These are phyloP conservation scores for Cyberlindnera mississippiensis DNA, from an alignment of 805 yeast species.

Conservation along the genomic window DNA sequence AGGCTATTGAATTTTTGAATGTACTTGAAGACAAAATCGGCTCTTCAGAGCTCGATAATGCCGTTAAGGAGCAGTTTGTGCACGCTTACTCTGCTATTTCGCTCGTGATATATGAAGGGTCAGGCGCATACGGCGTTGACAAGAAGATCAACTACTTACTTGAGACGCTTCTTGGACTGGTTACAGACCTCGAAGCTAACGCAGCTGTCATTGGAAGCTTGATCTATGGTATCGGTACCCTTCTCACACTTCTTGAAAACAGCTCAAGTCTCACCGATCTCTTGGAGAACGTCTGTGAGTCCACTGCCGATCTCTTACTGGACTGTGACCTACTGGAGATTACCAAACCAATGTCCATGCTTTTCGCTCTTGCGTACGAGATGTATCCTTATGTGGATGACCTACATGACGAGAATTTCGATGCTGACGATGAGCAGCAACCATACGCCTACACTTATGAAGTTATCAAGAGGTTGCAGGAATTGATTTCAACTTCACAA, in stretches of 20 bases:
- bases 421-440: slow-evolving; percentile 40
- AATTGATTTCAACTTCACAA: slow-evolving; percentile 47
- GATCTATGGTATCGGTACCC: slow-evolving; percentile 24
- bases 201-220: slow-evolving; percentile 17
- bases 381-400: slow-evolving; percentile 35
- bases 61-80: slow-evolving; percentile 19
- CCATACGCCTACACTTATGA: slow-evolving; percentile 55
- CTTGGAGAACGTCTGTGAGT: slow-evolving; percentile 21
- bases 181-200: slow-evolving; percentile 11
- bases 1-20: slow-evolving; percentile 15
- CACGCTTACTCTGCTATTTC: slow-evolving; percentile 24
- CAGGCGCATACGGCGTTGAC: slow-evolving; percentile 29
- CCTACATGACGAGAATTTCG: slow-evolving; percentile 37
- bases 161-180: slow-evolving; percentile 15
- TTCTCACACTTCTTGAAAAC: slow-evolving; percentile 20
- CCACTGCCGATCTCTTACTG: slow-evolving; percentile 18
- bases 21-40: slow-evolving; percentile 20
- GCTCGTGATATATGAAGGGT: slow-evolving; percentile 23
- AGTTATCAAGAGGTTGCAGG: slow-evolving; percentile 36
- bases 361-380: slow-evolving; percentile 26
- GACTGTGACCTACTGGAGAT: slow-evolving; percentile 20
- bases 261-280: slow-evolving; percentile 17
- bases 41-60: slow-evolving; percentile 13
- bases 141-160: slow-evolving; percentile 16
- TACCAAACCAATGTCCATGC: slow-evolving; percentile 25